A percentile compares a stretch with the other conserved stretches of the same genome.
Conservation (phyloP, 2,329 filamentous ascomycete genomes). For the Xylaria sp. region DNA sequence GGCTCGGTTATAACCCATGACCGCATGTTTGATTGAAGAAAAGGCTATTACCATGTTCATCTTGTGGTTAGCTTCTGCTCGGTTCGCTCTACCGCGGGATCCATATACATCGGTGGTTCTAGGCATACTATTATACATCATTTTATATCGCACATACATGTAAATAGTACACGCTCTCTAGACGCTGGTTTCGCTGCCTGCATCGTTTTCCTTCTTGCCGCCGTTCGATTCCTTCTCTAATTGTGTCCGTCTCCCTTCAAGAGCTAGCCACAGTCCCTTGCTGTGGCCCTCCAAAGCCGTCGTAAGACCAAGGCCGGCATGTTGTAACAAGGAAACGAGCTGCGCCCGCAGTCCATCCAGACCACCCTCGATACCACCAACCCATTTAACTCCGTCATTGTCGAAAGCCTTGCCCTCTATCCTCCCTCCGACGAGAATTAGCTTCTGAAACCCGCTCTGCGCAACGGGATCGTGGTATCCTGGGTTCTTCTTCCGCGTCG, state of each 20-base stretch:
- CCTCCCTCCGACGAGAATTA: constrained; percentile 86
- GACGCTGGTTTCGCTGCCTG: constrained; percentile 40
- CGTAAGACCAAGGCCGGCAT: constrained; percentile 80
- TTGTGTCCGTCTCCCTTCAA: constrained; percentile 84
- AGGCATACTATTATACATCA: constrained; percentile 38
- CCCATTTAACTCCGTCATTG: constrained; percentile 71
- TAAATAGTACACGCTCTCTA: constrained; percentile 45
- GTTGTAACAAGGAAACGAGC: constrained; percentile 83
- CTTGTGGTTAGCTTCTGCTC: not conserved
- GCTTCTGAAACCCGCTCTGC: constrained; percentile 85
- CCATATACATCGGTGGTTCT: not conserved
- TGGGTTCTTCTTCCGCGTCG: constrained; percentile 78
- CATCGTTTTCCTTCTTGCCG: constrained; percentile 48
- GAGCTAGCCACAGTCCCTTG: constrained; percentile 85
- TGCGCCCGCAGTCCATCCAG: constrained; percentile 83
- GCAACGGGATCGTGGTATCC: constrained; percentile 83
- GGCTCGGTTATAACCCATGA: not conserved
- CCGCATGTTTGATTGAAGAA: not conserved
- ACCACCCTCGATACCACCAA: constrained; percentile 82
- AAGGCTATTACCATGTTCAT: not conserved
- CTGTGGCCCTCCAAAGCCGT: constrained; percentile 81
- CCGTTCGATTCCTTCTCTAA: constrained; percentile 76
- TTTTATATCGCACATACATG: constrained; percentile 16
- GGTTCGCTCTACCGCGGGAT: not conserved
- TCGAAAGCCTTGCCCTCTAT: constrained; percentile 90